These are phyloP conservation scores for Arabidopsis suecica DNA, from an alignment of 345 rosid species.

Conservation along the genomic window DNA sequence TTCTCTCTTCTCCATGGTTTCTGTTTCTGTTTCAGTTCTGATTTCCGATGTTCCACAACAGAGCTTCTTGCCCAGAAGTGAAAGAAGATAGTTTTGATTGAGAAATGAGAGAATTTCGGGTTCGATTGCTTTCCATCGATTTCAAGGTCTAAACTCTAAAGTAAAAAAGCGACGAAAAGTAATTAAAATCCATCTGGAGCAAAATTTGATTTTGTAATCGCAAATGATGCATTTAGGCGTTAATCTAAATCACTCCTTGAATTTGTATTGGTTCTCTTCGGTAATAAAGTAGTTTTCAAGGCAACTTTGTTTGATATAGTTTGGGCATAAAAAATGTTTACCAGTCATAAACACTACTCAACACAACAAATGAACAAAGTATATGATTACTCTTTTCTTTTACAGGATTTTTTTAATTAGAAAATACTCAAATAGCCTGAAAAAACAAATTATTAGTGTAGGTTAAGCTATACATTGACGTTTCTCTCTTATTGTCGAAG, in stretches of 20 bases:
- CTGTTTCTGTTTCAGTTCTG: not conserved
- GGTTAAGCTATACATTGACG: conserved; percentile 3
- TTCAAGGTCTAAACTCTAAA: conserved; percentile 5
- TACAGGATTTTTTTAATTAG: no score
- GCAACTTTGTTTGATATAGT: not conserved
- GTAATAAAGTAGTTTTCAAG: not conserved
- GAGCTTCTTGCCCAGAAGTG: conserved; percentile 9
- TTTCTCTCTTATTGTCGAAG: not conserved
- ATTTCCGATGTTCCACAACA: conserved; percentile 6
- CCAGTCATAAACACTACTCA: not conserved
- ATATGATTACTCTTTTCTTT: no score
- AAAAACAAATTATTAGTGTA: no score
- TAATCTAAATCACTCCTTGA: not conserved
- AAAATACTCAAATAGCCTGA: no score
- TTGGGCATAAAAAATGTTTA: not conserved
- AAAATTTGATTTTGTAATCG: conserved; percentile 17
- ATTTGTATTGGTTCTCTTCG: not conserved
- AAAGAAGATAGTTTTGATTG: conserved; percentile 2
- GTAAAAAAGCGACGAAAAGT: not conserved
- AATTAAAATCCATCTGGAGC: not conserved
- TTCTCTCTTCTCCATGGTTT: conserved; percentile 43
- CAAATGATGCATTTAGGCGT: conserved; percentile 7
- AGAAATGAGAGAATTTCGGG: not conserved
- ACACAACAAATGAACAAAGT: not conserved
- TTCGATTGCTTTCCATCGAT: conserved; percentile 41